Evolutionary conservation across 2,329 filamentous ascomycete genomes (phyloP), one percentile per base, ranked within the genome.

Genomic region (Pseudonectria foliicola): DNA sequence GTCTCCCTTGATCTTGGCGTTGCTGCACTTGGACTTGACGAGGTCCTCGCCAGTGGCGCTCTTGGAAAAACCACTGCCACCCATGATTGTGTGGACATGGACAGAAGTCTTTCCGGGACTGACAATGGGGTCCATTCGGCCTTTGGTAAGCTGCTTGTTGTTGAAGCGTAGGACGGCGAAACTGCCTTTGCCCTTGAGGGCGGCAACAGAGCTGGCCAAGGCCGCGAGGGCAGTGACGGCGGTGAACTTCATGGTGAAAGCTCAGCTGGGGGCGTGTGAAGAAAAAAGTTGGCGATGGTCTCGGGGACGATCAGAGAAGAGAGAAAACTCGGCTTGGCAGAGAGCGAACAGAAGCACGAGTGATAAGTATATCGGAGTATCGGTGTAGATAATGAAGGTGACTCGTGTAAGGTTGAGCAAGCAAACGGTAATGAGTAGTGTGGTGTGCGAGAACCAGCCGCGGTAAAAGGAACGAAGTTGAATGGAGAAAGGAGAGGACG

Each of bases 111-210:
- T 40, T 13, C 81, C 81, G 11, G 81, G 80, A 39, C 55, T 68
- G 42, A 87, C 66, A 44, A 88, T 79, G 36, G 84, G 83, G 49
- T 89, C 84, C 28, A 74, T 58, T 28, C 73, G 75, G 52, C 75
- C 75, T 31, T 73, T 73, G 47, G 80, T 67, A 49, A 80, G 73
- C 27, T 73, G 69, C 46, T 76, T 68, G 52, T 79, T 80, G 54
- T 76, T 75, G 68, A 86, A 85, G 51, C 73, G 78, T 55, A 85
- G 73, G 54, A 85, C 82, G 35, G 80, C 80, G 49, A 82, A 77
- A 28, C 76, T 77, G 37, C 71, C 65, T 32, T 63, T 52, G 38
- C 61, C 53, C 48, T 71, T 68, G 45, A 62, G 62, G 52, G 66
- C 52, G 41, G 48, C 31, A 35, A 44, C 62, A 24, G 61, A 56